A percentile compares a stretch with the other conserved stretches of the same genome.
phyloP scores from a whole-genome alignment of 208 protist species.

The Wallacemonas sp. region DNA sequence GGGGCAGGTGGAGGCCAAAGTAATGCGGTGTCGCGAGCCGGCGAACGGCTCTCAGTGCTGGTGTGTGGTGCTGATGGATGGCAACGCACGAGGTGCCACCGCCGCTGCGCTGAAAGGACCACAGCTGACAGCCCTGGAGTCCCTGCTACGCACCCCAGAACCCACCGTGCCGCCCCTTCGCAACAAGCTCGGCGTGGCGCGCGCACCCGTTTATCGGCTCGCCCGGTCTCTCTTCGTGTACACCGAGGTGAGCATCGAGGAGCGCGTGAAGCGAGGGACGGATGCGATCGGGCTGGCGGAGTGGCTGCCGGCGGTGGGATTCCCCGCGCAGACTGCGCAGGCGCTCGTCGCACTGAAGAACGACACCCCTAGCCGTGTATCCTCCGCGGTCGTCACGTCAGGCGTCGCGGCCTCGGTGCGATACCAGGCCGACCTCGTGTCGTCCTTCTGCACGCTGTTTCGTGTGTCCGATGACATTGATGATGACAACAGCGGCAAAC shows the following conservation, averaged over 20 bases:
- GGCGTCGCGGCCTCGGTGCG: slow-evolving; percentile 19
- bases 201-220: slow-evolving; percentile 31
- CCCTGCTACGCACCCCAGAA: slow-evolving; percentile 20
- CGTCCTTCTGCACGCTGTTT: slow-evolving; percentile 48
- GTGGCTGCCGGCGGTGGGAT: slow-evolving; percentile 49
- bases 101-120: slow-evolving; percentile 19
- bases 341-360: slow-evolving; percentile 13
- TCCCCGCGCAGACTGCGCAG: slow-evolving; percentile 11
- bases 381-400: background rate
- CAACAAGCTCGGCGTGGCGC: slow-evolving; percentile 49
- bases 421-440: slow-evolving; percentile 75
- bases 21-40: slow-evolving; percentile 54
- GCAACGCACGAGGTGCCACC: slow-evolving; percentile 1
- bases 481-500: too few relatives aligned
- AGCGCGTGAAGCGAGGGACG: slow-evolving; percentile 2
- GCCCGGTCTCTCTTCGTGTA: slow-evolving; percentile 62
- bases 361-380: background rate
- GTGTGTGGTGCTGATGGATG: slow-evolving; percentile 62
- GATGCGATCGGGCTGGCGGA: slow-evolving; percentile 25
- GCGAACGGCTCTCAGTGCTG: slow-evolving; percentile 58
- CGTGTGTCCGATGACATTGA: slow-evolving; percentile 15
- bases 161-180: slow-evolving; percentile 35
- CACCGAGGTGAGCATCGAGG: slow-evolving; percentile 20
- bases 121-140: slow-evolving; percentile 35
- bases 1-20: slow-evolving; percentile 54